A percentile compares a stretch with the other conserved stretches of the same genome.
phyloP scores from a whole-genome alignment of 129 eudicot species.

The Flaveria linearis region DNA sequence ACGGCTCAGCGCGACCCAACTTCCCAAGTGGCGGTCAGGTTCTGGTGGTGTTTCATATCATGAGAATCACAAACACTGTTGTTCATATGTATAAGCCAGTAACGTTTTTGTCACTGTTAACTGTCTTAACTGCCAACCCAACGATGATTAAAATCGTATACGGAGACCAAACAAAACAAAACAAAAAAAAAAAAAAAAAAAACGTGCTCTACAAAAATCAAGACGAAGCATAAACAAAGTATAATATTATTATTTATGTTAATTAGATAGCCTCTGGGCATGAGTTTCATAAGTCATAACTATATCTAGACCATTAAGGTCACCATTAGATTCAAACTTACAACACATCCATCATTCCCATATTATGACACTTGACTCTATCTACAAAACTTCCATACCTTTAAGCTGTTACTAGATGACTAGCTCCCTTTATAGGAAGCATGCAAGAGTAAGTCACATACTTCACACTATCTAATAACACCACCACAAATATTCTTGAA shows the following conservation, averaged over 20 bases:
- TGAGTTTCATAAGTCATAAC: slow-evolving; percentile 18
- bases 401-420: slow-evolving; percentile 65
- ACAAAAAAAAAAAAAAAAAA: too few relatives aligned
- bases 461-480: slow-evolving; percentile 87
- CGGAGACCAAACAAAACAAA: neutral
- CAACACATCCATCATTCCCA: slow-evolving; percentile 3
- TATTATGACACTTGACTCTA: slow-evolving; percentile 14
- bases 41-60: slow-evolving; percentile 29
- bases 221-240: neutral
- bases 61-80: neutral
- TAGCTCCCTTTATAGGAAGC: slow-evolving; percentile 79
- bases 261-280: slow-evolving; percentile 34
- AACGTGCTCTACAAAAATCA: neutral
- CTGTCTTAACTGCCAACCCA: neutral
- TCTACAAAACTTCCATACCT: slow-evolving; percentile 31
- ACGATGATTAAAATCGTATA: neutral
- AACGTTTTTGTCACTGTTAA: neutral
- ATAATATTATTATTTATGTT: slow-evolving; percentile 24
- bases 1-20: slow-evolving; percentile 5
- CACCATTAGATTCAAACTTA: slow-evolving; percentile 15
- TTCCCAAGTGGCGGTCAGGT: slow-evolving; percentile 26
- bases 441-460: slow-evolving; percentile 95
- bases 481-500: slow-evolving; percentile 89
- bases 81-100: neutral
- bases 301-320: slow-evolving; percentile 6